Percentiles rank a stretch among this genome's conserved stretches.
Conservation (phyloP, 768 basidiomycete species). For the Lactifluus hygrophoroides region DNA sequence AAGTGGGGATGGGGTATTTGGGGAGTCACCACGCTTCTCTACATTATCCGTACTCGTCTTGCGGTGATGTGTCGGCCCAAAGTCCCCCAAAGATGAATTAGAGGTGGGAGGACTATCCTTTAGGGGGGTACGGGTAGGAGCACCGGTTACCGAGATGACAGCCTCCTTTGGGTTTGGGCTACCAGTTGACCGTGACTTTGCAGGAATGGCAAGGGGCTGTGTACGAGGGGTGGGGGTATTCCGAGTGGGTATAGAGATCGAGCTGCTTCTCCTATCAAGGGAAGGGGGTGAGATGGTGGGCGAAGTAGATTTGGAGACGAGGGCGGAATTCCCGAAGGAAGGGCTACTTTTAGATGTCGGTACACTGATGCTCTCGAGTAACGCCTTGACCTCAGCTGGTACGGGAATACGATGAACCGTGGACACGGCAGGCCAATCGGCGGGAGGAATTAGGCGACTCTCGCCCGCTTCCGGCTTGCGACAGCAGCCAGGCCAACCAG, state of each 20-base stretch:
- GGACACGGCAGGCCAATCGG: conserved; percentile 77
- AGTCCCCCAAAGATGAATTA: conserved; percentile 39
- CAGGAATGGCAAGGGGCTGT: conserved; percentile 27
- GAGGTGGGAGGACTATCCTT: conserved; percentile 39
- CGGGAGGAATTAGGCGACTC: conserved; percentile 52
- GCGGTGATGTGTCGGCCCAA: conserved; percentile 37
- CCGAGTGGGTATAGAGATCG: conserved; percentile 21
- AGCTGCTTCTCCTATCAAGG: conserved; percentile 19
- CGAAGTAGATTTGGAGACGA: conserved; percentile 2
- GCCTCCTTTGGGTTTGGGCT: conserved; percentile 49
- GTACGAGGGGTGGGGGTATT: conserved; percentile 18
- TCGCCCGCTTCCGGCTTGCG: conserved; percentile 58
- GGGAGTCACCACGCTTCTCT: conserved; percentile 47
- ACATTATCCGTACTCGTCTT: conserved; percentile 33
- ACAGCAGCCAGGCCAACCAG: conserved; percentile 87
- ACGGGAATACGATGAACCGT: conserved; percentile 66
- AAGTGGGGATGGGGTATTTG: conserved; percentile 50
- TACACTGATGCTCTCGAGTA: conserved; percentile 41
- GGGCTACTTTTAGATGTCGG: conserved; percentile 29
- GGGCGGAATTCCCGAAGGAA: conserved; percentile 17
- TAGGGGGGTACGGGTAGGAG: conserved; percentile 33
- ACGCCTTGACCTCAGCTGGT: conserved; percentile 60
- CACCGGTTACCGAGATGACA: conserved; percentile 32
- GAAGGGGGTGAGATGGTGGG: conserved; percentile 22
- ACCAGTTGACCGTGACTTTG: conserved; percentile 43